Evolutionary conservation across 805 yeast species (phyloP).

Genomic region (Millerago galiae): DNA sequence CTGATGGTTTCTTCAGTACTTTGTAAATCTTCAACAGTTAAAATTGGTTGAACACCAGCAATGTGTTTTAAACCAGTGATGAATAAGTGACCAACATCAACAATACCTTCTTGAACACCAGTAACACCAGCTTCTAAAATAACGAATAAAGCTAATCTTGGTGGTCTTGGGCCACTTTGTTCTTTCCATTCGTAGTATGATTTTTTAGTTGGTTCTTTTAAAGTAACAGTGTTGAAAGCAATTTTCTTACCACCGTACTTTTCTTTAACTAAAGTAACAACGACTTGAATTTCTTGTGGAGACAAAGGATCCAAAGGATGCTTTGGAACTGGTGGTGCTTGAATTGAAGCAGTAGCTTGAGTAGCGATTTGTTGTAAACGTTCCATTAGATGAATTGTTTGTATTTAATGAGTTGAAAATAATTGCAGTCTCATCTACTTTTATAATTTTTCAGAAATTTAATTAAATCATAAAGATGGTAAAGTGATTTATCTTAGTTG

Average conservation of each 20-base stretch:
- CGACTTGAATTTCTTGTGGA: constrained; percentile 53
- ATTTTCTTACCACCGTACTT: constrained; percentile 40
- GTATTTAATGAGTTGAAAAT: too few species aligned
- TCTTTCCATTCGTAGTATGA: constrained; percentile 63
- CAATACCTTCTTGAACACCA: constrained; percentile 68
- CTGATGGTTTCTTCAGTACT: constrained; percentile 60
- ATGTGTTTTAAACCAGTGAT: constrained; percentile 42
- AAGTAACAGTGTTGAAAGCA: constrained; percentile 61
- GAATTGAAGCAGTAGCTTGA: constrained; percentile 50
- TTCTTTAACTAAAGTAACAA: constrained; percentile 44
- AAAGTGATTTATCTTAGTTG: neutral
- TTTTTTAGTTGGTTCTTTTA: constrained; percentile 64
- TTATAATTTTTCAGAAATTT: neutral
- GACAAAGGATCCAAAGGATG: constrained; percentile 73
- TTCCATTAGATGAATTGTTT: constrained; percentile 38
- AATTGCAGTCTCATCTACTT: neutral
- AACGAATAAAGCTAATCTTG: constrained; percentile 62
- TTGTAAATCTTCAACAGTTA: constrained; percentile 63
- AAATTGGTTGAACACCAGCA: constrained; percentile 66
- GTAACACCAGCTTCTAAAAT: constrained; percentile 49
- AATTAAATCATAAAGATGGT: neutral
- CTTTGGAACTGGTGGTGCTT: constrained; percentile 48
- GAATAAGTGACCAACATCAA: constrained; percentile 44
- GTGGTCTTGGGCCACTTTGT: constrained; percentile 52
- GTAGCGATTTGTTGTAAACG: constrained; percentile 58